These are phyloP conservation scores for Crocinoboletus sp. DNA, from an alignment of 1,284 basidiomycete species.

Conservation along the genomic window DNA sequence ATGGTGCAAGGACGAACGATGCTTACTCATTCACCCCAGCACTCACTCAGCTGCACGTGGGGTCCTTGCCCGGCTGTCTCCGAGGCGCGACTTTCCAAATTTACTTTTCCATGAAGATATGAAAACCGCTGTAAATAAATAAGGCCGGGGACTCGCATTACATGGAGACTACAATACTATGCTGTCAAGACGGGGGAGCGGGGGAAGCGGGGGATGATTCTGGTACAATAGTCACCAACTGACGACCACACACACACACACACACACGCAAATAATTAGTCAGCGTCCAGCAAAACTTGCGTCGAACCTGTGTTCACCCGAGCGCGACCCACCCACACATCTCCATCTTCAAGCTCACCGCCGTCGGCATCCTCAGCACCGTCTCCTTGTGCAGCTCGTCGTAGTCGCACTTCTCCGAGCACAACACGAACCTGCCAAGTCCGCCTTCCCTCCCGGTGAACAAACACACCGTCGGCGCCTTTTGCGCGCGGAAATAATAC, in stretches of 20 bases:
- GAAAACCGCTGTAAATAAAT: neutral
- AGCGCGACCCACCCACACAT: constrained; percentile 1
- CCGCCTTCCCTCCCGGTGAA: constrained; percentile 20
- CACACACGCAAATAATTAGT: too few relatives aligned
- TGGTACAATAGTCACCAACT: too few relatives aligned
- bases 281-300: too few relatives aligned
- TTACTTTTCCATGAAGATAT: neutral
- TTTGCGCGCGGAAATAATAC: constrained; percentile 17
- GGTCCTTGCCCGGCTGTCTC: neutral
- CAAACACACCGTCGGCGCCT: constrained; percentile 19
- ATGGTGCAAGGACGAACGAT: too few relatives aligned
- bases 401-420: constrained; percentile 15
- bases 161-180: too few relatives aligned
- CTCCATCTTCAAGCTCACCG: neutral
- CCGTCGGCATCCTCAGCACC: constrained; percentile 19
- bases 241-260: neutral
- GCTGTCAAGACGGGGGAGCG: too few relatives aligned
- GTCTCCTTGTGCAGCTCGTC: constrained; percentile 20
- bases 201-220: too few relatives aligned
- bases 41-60: neutral
- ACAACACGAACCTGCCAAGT: constrained; percentile 20
- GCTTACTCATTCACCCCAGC: too few relatives aligned
- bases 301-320: too few relatives aligned
- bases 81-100: neutral
- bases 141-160: too few relatives aligned